phyloP scores from a whole-genome alignment of 371 early-diverging fungal genomes.

The Gilbertella persicaria region DNA sequence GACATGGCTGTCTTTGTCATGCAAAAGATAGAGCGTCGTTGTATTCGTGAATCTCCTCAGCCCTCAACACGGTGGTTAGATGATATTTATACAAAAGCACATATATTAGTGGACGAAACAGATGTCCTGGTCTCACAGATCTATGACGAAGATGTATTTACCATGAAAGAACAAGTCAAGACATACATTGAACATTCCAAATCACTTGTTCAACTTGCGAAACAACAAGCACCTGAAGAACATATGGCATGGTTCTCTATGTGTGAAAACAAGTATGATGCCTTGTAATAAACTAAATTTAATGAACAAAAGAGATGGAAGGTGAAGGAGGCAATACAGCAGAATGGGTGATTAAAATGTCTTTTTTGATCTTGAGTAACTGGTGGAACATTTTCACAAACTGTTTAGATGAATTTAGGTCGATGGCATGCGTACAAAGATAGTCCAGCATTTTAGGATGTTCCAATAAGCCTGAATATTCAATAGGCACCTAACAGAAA shows the following conservation, averaged over 20 bases:
- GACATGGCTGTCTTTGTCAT: conserved; percentile 35
- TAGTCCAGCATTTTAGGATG: conserved; percentile 25
- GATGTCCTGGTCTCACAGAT: conserved; percentile 45
- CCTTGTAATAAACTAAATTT: conserved; percentile 13
- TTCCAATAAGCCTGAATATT: conserved; percentile 19
- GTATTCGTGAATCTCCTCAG: conserved; percentile 18
- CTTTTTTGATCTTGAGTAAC: conserved; percentile 25
- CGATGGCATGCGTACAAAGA: conserved; percentile 16
- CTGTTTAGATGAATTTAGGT: conserved; percentile 27
- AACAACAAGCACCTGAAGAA: conserved; percentile 33
- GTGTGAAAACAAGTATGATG: conserved; percentile 30
- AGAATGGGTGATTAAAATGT: neutral
- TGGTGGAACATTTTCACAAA: conserved; percentile 19
- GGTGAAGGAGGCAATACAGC: conserved; percentile 19
- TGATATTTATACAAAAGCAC: conserved; percentile 15
- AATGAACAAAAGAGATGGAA: conserved; percentile 3
- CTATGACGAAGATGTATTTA: conserved; percentile 40
- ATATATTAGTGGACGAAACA: conserved; percentile 36
- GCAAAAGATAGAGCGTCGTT: conserved; percentile 42
- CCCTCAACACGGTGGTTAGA: conserved; percentile 30
- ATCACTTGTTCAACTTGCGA: conserved; percentile 27
- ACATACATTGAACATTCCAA: conserved; percentile 25
- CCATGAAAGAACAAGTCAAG: conserved; percentile 21
- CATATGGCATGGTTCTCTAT: conserved; percentile 47
- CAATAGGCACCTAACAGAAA: conserved; percentile 24